These are phyloP conservation scores for Verticillium nonalfalfae DNA, from an alignment of 2,329 filamentous ascomycete genomes.

Conservation along the genomic window DNA sequence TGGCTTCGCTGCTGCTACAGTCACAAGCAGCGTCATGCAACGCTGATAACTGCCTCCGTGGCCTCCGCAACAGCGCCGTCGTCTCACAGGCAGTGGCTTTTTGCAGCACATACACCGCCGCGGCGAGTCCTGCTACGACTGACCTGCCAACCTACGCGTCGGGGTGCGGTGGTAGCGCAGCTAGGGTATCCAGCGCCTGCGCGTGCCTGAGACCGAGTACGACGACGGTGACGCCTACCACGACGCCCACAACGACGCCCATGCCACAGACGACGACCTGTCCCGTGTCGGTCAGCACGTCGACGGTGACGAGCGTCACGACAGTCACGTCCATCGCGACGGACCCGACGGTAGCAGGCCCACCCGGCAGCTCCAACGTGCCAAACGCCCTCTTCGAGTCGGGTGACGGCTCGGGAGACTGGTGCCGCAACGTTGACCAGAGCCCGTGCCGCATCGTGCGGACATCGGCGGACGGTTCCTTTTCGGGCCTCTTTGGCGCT, in stretches of 20 bases:
- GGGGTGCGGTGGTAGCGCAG: background rate
- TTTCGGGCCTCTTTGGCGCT: background rate
- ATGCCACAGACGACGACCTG: background rate
- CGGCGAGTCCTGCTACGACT: too few relatives aligned
- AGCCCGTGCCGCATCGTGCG: background rate
- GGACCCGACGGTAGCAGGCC: background rate
- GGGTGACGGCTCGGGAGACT: background rate
- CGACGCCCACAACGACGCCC: background rate
- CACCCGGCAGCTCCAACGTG: background rate
- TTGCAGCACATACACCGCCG: background rate
- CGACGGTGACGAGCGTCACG: background rate
- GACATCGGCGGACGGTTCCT: background rate
- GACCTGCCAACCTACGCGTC: slow-evolving; percentile 4
- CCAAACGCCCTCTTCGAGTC: background rate
- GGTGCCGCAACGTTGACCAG: too few relatives aligned
- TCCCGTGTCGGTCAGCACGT: background rate
- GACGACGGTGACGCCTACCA: background rate
- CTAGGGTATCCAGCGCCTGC: background rate
- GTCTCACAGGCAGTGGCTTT: background rate
- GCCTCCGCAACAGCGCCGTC: slow-evolving; percentile 4
- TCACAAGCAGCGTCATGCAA: background rate
- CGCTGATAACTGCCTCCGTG: slow-evolving; percentile 10
- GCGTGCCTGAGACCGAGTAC: background rate
- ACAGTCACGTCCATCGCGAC: background rate
- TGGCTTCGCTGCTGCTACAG: background rate